These are phyloP conservation scores for Arthrobotrys sphaeroides DNA, from an alignment of 2,329 filamentous ascomycete genomes.

Conservation along the genomic window DNA sequence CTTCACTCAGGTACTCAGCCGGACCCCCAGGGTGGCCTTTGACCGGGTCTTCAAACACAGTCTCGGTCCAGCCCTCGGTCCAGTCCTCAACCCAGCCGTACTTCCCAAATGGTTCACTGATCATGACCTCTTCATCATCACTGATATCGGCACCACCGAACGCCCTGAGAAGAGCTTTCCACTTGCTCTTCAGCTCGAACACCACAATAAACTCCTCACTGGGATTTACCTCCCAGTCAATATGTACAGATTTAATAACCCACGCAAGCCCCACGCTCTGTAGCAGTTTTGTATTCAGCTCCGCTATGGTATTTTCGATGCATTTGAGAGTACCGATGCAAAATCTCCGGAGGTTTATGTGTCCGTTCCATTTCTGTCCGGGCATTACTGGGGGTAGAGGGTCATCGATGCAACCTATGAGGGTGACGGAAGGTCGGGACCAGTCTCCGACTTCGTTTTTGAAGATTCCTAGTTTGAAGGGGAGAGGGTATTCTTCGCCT, in stretches of 20 bases:
- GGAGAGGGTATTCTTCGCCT: neutral
- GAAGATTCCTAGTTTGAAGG: conserved; percentile 29
- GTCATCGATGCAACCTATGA: conserved; percentile 18
- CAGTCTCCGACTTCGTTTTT: neutral
- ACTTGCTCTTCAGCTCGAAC: neutral
- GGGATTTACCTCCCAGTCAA: neutral
- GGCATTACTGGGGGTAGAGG: neutral
- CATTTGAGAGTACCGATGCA: neutral
- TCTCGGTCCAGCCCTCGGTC: too few relatives aligned
- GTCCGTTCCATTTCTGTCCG: neutral
- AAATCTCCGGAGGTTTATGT: neutral
- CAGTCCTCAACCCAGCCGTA: too few relatives aligned
- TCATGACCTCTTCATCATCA: neutral
- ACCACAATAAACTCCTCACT: conserved; percentile 2
- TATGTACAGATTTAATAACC: conserved; percentile 24
- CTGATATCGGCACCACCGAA: neutral
- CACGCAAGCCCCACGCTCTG: neutral
- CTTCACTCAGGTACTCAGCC: too few relatives aligned
- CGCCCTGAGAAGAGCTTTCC: neutral
- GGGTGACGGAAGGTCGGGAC: neutral
- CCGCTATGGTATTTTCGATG: neutral
- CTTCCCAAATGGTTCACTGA: too few relatives aligned
- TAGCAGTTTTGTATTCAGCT: neutral
- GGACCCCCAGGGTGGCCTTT: too few relatives aligned
- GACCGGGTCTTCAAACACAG: too few relatives aligned